Base-by-base conservation (phyloP, 768 basidiomycete genomes). In the Asterophora lycoperdoides region DNA sequence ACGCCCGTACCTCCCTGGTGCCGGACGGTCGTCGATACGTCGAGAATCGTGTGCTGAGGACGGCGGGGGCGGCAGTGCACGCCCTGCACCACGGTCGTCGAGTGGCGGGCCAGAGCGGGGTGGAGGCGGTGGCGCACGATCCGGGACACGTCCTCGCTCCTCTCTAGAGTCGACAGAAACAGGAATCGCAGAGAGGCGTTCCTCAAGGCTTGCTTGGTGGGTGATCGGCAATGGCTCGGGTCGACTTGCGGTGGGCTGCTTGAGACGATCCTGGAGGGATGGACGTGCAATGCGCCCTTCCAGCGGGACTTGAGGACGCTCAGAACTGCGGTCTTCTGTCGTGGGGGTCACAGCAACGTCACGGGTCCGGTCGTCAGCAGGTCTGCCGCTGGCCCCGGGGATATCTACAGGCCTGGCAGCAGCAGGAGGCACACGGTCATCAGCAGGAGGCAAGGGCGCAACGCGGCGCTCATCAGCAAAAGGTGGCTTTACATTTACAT, bases 271-370 rank as follows among this genome's bases (percentile, higher is more conserved):
- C 58, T 72, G 68, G 15, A 72, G 48, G 2, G 59, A 55, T 35
- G 66, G 59, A 32, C 57, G 70, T 11, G 63, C 68, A 2, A 72
- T 61, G 28, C 74, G 64, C 41, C 72, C 72, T 67, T 73, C 71
- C n/a, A 71, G 55, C 23, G 68, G 53, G 8, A 59, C 44, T 47
- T 46, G 42, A 34, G 49, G 46, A 20, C 52, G 56, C 40, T 61
- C 8, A 4, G 41, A 49, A 42, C 36, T 52, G 48, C 18, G 48
- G 44, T 55, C 62, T 60, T 60, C 57, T 23, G 23, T 23, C 18
- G 43, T 52, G 52, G 56, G 42, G 3, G 43, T 10, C 11, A 40
- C 5, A 38, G 46, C 20, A 23, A 52, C 50, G 51, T 52, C 47
- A 48, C 54, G 51, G 28, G 28, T 41, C 30, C 44, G 48, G 28